Evolutionary conservation across 139 green algal species (phyloP).

Genomic region (Tetraselmis chui): DNA sequence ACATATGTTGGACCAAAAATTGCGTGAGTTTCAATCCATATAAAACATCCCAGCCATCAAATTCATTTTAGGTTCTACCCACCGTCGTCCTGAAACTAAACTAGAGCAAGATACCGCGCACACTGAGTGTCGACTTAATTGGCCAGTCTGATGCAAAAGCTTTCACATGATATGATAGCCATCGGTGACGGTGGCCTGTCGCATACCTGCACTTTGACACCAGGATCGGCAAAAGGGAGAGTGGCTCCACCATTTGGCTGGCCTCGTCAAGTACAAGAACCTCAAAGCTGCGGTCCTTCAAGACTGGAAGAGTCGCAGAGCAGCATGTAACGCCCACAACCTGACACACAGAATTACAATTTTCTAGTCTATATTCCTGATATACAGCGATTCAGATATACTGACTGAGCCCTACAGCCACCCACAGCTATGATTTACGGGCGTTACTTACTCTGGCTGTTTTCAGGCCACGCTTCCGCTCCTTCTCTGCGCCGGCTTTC

Average conservation of each 20-base stretch:
- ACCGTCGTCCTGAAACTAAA: too few species aligned
- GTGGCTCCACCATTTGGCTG: conserved; percentile 78
- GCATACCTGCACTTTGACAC: conserved; percentile 32
- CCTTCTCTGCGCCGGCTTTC: conserved; percentile 47
- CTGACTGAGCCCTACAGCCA: too few species aligned
- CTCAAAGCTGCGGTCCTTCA: conserved; percentile 57
- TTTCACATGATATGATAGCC: too few species aligned
- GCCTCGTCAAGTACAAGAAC: conserved; percentile 76
- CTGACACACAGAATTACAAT: conserved; percentile 1
- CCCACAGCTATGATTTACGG: too few species aligned
- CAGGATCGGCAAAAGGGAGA: conserved; percentile 59
- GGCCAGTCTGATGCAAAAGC: too few species aligned
- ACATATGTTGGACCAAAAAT: conserved; percentile 2
- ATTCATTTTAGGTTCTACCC: too few species aligned
- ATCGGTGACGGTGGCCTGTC: neutral
- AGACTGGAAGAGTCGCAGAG: conserved; percentile 40
- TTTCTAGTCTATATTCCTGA: too few species aligned
- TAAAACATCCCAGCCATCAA: too few species aligned
- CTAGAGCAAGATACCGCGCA: too few species aligned
- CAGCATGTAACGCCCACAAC: conserved; percentile 78
- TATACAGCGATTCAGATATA: too few species aligned
- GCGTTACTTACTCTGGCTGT: conserved; percentile 19
- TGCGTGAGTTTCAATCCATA: too few species aligned
- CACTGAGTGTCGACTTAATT: too few species aligned
- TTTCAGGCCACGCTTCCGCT: conserved; percentile 43